phyloP scores from a whole-genome alignment of 176 grass and related monocot species.

The Aegilops sharonensis region DNA sequence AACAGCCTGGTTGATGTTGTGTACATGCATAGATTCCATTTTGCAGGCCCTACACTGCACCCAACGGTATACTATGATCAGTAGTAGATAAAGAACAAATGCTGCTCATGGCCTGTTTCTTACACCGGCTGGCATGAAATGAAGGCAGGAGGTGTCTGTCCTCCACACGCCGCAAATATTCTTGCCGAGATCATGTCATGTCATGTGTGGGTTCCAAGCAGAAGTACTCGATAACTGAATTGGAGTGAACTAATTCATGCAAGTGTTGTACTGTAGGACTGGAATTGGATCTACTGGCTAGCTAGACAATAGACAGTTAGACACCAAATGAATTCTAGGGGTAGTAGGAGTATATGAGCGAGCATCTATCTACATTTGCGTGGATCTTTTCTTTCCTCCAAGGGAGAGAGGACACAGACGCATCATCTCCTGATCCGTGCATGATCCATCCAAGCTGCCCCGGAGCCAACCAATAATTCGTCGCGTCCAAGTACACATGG shows the following conservation, averaged over 20 bases:
- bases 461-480: conserved; percentile 39
- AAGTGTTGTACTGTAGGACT: too few species aligned
- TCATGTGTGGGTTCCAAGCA: neutral
- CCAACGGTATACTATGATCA: conserved; percentile 28
- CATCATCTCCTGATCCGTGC: neutral
- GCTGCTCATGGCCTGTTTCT: conserved; percentile 17
- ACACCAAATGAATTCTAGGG: neutral
- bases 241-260: neutral
- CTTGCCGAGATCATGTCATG: neutral
- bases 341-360: neutral
- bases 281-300: neutral
- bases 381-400: neutral
- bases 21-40: conserved; percentile 39
- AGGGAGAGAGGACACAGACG: neutral
- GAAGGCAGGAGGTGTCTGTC: neutral
- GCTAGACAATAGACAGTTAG: neutral
- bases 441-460: conserved; percentile 12
- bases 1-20: conserved; percentile 19
- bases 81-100: neutral
- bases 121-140: neutral
- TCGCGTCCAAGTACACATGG: conserved; percentile 45
- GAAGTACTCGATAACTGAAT: neutral
- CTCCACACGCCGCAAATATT: neutral
- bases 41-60: neutral
- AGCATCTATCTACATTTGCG: neutral